These are phyloP conservation scores for Fusarium haematococcum DNA, from an alignment of 2,329 filamentous ascomycete species.

Conservation along the genomic window DNA sequence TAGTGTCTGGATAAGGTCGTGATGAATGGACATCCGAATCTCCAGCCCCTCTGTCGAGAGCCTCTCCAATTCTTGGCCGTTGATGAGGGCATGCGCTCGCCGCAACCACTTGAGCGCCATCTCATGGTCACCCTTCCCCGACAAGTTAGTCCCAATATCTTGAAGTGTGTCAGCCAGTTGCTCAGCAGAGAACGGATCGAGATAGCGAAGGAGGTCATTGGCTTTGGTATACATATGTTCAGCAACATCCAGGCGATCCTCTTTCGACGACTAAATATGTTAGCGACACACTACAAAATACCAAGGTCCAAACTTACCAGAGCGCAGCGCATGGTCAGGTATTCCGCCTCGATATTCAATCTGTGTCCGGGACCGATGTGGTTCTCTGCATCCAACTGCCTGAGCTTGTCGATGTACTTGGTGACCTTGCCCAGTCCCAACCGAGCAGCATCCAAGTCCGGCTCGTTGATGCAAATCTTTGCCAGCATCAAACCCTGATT, in stretches of 20 bases:
- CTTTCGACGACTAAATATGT: conserved; percentile 74
- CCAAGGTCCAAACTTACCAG: conserved; percentile 64
- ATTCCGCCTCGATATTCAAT: conserved; percentile 66
- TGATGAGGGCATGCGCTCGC: conserved; percentile 71
- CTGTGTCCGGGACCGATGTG: not conserved
- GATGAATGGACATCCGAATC: conserved; percentile 74
- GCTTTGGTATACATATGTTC: conserved; percentile 81
- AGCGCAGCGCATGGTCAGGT: conserved; percentile 72
- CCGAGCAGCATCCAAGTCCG: conserved; percentile 68
- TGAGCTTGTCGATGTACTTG: conserved; percentile 57
- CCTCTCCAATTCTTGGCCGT: conserved; percentile 63
- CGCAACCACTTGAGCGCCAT: conserved; percentile 79
- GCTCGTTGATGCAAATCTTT: conserved; percentile 60
- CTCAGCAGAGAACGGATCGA: conserved; percentile 67
- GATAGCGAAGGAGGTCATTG: conserved; percentile 49
- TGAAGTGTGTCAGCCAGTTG: conserved; percentile 75
- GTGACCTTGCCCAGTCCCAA: conserved; percentile 74
- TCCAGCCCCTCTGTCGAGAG: conserved; percentile 72
- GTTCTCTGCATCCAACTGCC: not conserved
- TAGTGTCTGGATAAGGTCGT: conserved; percentile 69
- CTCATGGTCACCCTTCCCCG: conserved; percentile 62
- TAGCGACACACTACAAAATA: conserved; percentile 18
- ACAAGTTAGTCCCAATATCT: conserved; percentile 75
- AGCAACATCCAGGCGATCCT: conserved; percentile 78
- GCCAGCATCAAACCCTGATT: conserved; percentile 77